Evolutionary conservation across 352 stramenopile species (phyloP).

Genomic region (Phytopythium kandeliae): DNA sequence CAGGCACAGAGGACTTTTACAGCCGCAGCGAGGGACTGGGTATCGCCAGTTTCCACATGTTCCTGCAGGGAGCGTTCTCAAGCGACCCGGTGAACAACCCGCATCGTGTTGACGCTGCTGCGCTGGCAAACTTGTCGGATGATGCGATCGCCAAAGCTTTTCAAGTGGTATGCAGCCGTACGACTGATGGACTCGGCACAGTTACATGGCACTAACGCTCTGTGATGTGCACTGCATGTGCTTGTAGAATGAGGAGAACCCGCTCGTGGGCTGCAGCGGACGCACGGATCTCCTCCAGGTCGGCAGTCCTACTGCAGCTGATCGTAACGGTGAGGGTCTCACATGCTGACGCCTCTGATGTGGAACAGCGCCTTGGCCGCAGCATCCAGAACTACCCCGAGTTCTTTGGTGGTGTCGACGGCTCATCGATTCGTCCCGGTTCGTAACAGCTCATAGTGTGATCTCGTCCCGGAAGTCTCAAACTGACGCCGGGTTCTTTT

Average conservation of each 20-base stretch:
- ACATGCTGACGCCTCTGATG: conserved; percentile 4
- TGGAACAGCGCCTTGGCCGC: conserved; percentile 41
- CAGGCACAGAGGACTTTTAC: conserved; percentile 53
- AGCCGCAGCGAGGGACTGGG: conserved; percentile 74
- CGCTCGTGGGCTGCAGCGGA: conserved; percentile 70
- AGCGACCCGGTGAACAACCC: conserved; percentile 25
- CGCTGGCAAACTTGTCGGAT: conserved; percentile 43
- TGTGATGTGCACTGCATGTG: neutral
- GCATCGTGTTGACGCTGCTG: conserved; percentile 56
- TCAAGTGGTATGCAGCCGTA: conserved; percentile 48
- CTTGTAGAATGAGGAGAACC: conserved; percentile 42
- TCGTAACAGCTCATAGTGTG: neutral
- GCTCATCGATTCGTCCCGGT: conserved; percentile 35
- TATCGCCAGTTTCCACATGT: conserved; percentile 86
- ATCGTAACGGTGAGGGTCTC: neutral
- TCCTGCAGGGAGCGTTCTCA: conserved; percentile 66
- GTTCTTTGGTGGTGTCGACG: conserved; percentile 51
- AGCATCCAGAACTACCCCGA: conserved; percentile 71
- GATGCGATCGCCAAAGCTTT: conserved; percentile 71
- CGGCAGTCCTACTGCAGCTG: neutral
- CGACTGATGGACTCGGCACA: too few species aligned
- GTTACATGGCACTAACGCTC: conserved; percentile 1
- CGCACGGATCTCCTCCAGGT: conserved; percentile 72
- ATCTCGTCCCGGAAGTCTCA: too few species aligned
- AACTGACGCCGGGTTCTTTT: neutral